Conservation (phyloP, 495 filamentous ascomycete species). For the Baudoinia panamericana region DNA sequence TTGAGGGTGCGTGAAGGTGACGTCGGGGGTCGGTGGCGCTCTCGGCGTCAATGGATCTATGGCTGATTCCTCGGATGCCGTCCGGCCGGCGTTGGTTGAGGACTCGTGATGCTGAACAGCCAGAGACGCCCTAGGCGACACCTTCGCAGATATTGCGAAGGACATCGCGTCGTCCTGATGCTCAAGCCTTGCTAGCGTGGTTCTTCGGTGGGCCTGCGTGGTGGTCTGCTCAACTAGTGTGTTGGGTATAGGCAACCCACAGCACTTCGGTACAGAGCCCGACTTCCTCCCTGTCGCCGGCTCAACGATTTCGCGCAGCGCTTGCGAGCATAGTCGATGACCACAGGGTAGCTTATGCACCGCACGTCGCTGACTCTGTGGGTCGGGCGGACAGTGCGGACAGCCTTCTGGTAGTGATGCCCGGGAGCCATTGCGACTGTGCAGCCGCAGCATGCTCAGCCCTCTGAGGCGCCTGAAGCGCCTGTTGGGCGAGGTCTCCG, state of each 20-base stretch:
- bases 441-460: slow-evolving; percentile 19
- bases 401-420: slow-evolving; percentile 2
- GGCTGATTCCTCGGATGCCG: slow-evolving; percentile 13
- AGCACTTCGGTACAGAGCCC: slow-evolving; percentile 46
- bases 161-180: slow-evolving; percentile 42
- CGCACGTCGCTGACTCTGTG: slow-evolving; percentile 4
- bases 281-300: slow-evolving; percentile 33
- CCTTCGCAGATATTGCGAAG: slow-evolving; percentile 35
- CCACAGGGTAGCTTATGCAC: slow-evolving; percentile 18
- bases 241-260: slow-evolving; percentile 41
- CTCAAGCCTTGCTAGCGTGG: slow-evolving; percentile 42
- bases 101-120: not conserved
- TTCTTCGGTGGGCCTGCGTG: slow-evolving; percentile 36
- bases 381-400: slow-evolving; percentile 16
- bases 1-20: no score
- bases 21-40: no score
- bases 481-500: slow-evolving; percentile 14
- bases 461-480: slow-evolving; percentile 17
- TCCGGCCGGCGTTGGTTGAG: not conserved
- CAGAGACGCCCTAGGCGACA: not conserved
- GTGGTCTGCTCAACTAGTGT: slow-evolving; percentile 38
- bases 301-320: slow-evolving; percentile 14
- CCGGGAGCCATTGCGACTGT: slow-evolving; percentile 1
- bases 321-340: slow-evolving; percentile 18
- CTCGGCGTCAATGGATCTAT: no score